Percentiles rank a stretch among this genome's conserved stretches.
These are phyloP conservation scores for Ormosia semicastrata DNA, from an alignment of 306 rosid genomes.

Conservation along the genomic window DNA sequence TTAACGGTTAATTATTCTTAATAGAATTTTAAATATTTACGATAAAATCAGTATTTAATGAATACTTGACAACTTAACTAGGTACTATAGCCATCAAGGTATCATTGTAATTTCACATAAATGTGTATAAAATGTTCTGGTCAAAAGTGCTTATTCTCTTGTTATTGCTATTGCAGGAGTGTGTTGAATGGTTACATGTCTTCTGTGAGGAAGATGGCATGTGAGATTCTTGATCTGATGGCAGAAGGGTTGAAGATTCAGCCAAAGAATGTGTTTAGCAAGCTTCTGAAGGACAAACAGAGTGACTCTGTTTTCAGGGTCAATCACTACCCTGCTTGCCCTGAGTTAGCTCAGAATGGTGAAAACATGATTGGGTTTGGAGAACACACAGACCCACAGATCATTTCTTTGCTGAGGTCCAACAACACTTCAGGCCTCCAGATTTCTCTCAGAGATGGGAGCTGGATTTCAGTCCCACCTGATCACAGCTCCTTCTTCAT, in stretches of 20 bases:
- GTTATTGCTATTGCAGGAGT: conserved; percentile 34
- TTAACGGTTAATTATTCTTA: no score
- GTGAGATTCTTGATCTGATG: conserved; percentile 84
- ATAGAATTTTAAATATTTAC: no score
- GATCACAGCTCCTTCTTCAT: conserved; percentile 88
- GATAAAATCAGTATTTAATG: no score
- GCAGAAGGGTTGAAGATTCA: conserved; percentile 86
- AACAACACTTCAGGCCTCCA: conserved; percentile 93
- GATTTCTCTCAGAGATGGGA: conserved; percentile 71
- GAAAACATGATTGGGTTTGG: conserved; percentile 85
- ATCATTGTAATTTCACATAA: no score
- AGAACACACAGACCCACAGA: conserved; percentile 98
- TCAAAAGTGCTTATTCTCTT: neutral
- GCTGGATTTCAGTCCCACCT: conserved; percentile 89
- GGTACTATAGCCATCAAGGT: no score
- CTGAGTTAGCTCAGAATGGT: conserved; percentile 49
- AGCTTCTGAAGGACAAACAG: conserved; percentile 75
- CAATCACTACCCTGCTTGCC: conserved; percentile 91
- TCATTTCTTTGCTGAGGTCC: conserved; percentile 86
- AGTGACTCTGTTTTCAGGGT: conserved; percentile 87
- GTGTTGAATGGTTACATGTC: conserved; percentile 58
- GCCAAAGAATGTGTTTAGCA: conserved; percentile 64
- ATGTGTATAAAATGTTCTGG: neutral
- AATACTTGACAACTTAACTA: neutral
- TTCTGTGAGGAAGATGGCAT: conserved; percentile 70